Conservation (phyloP, 2,329 filamentous ascomycete species). For the Akanthomyces lecanii region DNA sequence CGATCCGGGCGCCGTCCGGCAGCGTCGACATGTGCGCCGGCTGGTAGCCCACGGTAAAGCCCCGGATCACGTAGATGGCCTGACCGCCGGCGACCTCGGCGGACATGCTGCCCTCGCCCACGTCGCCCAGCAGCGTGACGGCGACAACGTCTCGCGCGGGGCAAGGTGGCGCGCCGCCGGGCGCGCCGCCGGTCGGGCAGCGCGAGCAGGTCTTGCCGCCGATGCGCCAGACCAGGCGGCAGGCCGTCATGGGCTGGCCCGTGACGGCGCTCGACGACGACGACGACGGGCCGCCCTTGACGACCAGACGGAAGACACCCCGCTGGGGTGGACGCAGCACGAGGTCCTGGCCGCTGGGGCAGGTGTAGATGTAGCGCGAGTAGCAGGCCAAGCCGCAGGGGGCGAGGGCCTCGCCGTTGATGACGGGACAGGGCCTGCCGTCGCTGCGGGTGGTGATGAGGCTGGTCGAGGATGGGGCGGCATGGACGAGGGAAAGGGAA, state of each 20-base stretch:
- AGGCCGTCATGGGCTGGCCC: no score
- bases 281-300: no score
- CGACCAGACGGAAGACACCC: no score
- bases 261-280: no score
- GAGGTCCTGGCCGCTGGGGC: neutral
- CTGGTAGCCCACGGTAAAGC: no score
- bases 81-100: neutral
- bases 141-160: no score
- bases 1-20: neutral
- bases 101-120: neutral
- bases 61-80: neutral
- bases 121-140: no score
- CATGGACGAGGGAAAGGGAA: no score
- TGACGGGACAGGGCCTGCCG: conserved; percentile 30
- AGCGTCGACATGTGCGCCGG: neutral
- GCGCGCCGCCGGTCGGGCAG: no score
- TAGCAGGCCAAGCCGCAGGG: conserved; percentile 33
- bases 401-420: conserved; percentile 29
- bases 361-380: conserved; percentile 27
- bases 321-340: neutral
- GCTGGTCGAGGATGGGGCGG: neutral
- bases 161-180: no score
- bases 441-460: conserved; percentile 24
- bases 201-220: no score
- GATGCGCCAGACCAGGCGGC: no score